These are phyloP conservation scores for Massarina eburnea DNA, from an alignment of 2,329 filamentous ascomycete genomes.

Conservation along the genomic window DNA sequence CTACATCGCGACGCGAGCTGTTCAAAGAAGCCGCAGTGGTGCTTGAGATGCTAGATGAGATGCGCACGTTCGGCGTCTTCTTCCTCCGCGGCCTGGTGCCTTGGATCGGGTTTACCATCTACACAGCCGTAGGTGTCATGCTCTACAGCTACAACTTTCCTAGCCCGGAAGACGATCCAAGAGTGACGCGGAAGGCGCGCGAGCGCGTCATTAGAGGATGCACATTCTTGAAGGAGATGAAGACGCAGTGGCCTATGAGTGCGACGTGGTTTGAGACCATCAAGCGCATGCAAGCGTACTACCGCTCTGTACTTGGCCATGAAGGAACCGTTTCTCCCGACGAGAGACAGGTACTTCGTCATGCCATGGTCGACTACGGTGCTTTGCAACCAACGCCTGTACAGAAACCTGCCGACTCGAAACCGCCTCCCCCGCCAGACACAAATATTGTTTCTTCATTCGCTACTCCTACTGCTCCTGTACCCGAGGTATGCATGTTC, in stretches of 20 bases:
- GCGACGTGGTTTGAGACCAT: constrained; percentile 47
- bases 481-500: constrained; percentile 10
- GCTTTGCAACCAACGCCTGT: constrained; percentile 44
- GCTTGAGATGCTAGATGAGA: constrained; percentile 45
- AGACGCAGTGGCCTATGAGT: constrained; percentile 46
- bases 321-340: constrained; percentile 39
- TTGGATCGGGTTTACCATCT: constrained; percentile 47
- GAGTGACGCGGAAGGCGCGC: constrained; percentile 33
- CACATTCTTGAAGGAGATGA: constrained; percentile 45
- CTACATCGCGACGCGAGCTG: constrained; percentile 37
- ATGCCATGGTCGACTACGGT: constrained; percentile 46
- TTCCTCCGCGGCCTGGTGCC: constrained; percentile 44
- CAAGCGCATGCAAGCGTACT: constrained; percentile 47
- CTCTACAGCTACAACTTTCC: constrained; percentile 44
- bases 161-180: constrained; percentile 37
- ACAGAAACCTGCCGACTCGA: constrained; percentile 33
- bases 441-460: constrained; percentile 11
- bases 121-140: constrained; percentile 45
- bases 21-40: constrained; percentile 42
- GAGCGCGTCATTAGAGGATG: constrained; percentile 41
- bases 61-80: constrained; percentile 44
- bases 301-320: constrained; percentile 38
- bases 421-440: constrained; percentile 17
- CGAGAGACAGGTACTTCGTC: constrained; percentile 40
- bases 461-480: no score